Percentiles rank a stretch among this genome's conserved stretches.
These are phyloP conservation scores for Starmerella scarabaei DNA, from an alignment of 805 yeast genomes.

Conservation along the genomic window DNA sequence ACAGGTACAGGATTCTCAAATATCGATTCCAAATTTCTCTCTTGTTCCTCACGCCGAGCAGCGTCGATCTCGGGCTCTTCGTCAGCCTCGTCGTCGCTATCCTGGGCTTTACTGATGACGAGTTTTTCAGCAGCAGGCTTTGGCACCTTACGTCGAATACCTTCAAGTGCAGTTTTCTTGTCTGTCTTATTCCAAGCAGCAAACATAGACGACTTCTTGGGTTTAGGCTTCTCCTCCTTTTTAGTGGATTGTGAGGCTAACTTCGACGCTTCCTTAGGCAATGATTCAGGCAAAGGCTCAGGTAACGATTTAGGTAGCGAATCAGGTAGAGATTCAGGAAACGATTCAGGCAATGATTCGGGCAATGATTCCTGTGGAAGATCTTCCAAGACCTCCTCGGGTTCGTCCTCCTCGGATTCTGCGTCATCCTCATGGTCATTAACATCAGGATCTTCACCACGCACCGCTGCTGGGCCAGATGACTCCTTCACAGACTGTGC, in stretches of 20 bases:
- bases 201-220: background rate
- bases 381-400: background rate
- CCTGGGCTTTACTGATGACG: constrained; percentile 8
- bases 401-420: background rate
- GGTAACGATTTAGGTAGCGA: background rate
- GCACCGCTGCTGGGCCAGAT: background rate
- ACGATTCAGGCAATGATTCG: background rate
- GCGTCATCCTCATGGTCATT: background rate
- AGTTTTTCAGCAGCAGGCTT: constrained; percentile 11
- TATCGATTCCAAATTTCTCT: constrained; percentile 5
- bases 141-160: background rate
- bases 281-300: background rate
- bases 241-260: background rate
- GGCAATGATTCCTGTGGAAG: background rate
- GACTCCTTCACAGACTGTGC: background rate
- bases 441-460: too few species aligned
- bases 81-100: constrained; percentile 1
- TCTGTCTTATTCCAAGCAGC: constrained; percentile 1
- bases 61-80: background rate
- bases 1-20: constrained; percentile 5
- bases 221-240: background rate
- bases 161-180: constrained; percentile 5
- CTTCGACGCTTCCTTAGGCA: too few species aligned
- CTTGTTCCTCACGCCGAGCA: constrained; percentile 2
- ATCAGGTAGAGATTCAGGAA: background rate